phyloP scores from a whole-genome alignment of 805 yeast genomes.

The Schizosaccharomyces osmophilus region DNA sequence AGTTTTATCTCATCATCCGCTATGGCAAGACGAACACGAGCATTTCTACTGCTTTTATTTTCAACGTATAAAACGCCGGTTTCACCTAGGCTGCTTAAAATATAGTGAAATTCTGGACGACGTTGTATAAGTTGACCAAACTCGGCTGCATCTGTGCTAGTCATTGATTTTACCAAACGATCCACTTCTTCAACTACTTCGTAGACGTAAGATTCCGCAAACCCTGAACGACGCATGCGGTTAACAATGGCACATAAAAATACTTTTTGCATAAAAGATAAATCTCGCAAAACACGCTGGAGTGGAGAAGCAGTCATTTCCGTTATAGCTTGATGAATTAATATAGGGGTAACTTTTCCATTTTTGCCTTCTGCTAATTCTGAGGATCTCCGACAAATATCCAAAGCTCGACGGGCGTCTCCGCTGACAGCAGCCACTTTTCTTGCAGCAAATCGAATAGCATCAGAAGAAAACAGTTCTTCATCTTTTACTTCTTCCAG shows the following conservation, averaged over 20 bases:
- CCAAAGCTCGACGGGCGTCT: conserved; percentile 82
- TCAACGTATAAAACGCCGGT: conserved; percentile 55
- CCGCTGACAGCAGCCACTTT: conserved; percentile 93
- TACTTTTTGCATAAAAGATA: conserved; percentile 49
- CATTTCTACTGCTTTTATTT: conserved; percentile 34
- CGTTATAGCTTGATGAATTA: conserved; percentile 53
- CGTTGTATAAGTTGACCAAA: background rate
- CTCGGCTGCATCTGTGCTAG: conserved; percentile 12
- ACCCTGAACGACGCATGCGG: conserved; percentile 39
- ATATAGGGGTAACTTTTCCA: conserved; percentile 38
- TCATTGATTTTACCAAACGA: conserved; percentile 14
- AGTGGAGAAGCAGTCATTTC: conserved; percentile 60
- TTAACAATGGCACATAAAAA: conserved; percentile 44
- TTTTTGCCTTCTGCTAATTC: conserved; percentile 44
- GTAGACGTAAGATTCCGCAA: conserved; percentile 41
- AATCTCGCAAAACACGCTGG: conserved; percentile 27
- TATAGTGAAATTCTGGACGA: conserved; percentile 35
- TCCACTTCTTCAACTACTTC: conserved; percentile 36
- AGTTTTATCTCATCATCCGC: conserved; percentile 44
- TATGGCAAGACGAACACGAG: conserved; percentile 37
- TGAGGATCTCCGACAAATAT: conserved; percentile 68
- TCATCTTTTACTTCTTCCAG: conserved; percentile 24
- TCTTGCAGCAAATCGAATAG: conserved; percentile 75
- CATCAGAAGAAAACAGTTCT: conserved; percentile 27
- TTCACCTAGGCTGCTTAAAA: conserved; percentile 48